Conservation (phyloP, 306 rosid genomes). For the Quercus glauca region DNA sequence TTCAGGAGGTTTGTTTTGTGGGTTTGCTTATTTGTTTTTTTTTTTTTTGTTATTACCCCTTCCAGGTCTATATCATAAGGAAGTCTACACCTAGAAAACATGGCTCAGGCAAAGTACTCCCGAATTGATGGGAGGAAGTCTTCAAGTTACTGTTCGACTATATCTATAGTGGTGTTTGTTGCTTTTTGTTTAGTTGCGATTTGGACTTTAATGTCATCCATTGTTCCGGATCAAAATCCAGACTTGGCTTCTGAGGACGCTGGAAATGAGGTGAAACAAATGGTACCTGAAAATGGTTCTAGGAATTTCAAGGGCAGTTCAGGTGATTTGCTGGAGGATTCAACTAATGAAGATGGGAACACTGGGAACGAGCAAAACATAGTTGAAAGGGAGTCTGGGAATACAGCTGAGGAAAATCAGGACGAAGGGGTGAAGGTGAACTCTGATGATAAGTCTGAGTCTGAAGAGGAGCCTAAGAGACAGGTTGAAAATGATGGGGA, state of each 20-base stretch:
- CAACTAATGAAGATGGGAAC: conserved; percentile 31
- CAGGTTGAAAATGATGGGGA: conserved; percentile 11
- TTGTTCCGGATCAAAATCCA: conserved; percentile 52
- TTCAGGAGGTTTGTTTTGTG: neutral
- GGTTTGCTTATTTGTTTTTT: conserved; percentile 13
- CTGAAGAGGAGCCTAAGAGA: neutral
- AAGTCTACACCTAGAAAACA: conserved; percentile 22
- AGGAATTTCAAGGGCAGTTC: conserved; percentile 40
- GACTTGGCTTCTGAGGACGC: conserved; percentile 37
- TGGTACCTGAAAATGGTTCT: conserved; percentile 23
- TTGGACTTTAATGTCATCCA: conserved; percentile 72
- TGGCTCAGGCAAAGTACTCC: conserved; percentile 60
- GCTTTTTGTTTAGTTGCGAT: conserved; percentile 70
- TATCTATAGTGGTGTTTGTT: conserved; percentile 51
- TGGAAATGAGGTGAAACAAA: conserved; percentile 34
- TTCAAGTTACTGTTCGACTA: conserved; percentile 48
- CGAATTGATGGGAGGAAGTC: conserved; percentile 68
- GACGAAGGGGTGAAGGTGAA: conserved; percentile 19
- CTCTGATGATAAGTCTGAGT: conserved; percentile 25
- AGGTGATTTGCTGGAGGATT: conserved; percentile 36
- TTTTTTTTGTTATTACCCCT: conserved; percentile 21
- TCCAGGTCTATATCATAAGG: conserved; percentile 32
- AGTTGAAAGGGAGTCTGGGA: conserved; percentile 23
- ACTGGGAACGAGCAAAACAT: conserved; percentile 21
- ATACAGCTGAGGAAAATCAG: conserved; percentile 22